Percentiles rank a stretch among this genome's conserved stretches.
Evolutionary conservation across 1,284 basidiomycete species (phyloP).

Genomic region (Ceratobasidium sp.): DNA sequence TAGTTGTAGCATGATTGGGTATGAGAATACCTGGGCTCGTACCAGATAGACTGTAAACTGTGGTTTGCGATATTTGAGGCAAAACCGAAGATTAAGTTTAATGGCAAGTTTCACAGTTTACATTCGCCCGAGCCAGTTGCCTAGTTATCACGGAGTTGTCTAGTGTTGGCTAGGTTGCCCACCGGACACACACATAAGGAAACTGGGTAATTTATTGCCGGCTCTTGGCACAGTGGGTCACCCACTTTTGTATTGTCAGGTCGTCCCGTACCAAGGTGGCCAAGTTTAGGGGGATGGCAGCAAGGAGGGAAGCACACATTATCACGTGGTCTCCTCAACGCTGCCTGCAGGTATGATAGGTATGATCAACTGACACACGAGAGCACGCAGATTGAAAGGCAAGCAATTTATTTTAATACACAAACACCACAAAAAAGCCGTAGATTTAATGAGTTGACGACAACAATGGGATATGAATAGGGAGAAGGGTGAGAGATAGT

Average conservation of each 20-base stretch:
- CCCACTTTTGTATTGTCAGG: neutral
- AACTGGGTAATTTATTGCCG: no score
- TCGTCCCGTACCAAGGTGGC: neutral
- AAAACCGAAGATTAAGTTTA: no score
- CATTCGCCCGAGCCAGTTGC: no score
- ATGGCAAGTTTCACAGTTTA: no score
- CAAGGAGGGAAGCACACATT: neutral
- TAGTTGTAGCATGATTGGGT: neutral
- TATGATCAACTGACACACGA: neutral
- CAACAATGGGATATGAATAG: slow-evolving; percentile 1
- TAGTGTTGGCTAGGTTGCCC: no score
- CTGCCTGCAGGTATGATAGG: neutral
- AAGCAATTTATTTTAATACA: slow-evolving; percentile 14
- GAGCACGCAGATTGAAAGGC: neutral
- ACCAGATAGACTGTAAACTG: neutral
- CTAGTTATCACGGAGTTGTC: no score
- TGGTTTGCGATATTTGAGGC: neutral
- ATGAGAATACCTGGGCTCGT: neutral
- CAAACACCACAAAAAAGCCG: neutral
- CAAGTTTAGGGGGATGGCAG: neutral
- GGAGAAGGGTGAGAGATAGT: neutral
- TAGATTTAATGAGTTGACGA: neutral
- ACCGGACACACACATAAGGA: no score
- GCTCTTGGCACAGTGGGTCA: neutral
- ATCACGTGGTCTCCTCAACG: slow-evolving; percentile 6